Conservation (phyloP, 2,329 filamentous ascomycete species). For the Furcasterigmium furcatum region DNA sequence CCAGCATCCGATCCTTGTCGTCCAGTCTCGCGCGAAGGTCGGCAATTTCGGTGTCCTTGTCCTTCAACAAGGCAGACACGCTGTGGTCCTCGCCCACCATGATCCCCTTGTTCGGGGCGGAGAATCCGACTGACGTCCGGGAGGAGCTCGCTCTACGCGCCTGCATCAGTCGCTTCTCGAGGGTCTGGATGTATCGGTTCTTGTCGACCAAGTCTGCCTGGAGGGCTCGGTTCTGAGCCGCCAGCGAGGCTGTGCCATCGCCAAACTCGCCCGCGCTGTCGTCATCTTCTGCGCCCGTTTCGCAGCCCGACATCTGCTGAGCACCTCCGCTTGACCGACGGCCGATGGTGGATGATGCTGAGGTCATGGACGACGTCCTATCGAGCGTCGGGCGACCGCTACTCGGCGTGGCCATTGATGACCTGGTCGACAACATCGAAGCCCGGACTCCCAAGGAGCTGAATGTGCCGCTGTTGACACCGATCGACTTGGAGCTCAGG, state of each 20-base stretch:
- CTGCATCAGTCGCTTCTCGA: slow-evolving; percentile 90
- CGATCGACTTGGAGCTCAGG: slow-evolving; percentile 90
- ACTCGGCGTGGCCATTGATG: slow-evolving; percentile 65
- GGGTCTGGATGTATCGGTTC: slow-evolving; percentile 90
- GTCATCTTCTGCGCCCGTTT: slow-evolving; percentile 51
- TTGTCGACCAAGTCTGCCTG: slow-evolving; percentile 96
- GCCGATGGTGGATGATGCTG: slow-evolving; percentile 57
- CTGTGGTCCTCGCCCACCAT: slow-evolving; percentile 78
- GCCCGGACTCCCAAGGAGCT: slow-evolving; percentile 63
- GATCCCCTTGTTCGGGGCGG: slow-evolving; percentile 56
- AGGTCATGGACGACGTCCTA: slow-evolving; percentile 65
- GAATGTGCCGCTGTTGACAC: slow-evolving; percentile 80
- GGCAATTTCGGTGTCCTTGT: slow-evolving; percentile 90
- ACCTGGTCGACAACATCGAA: slow-evolving; percentile 56
- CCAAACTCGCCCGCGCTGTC: slow-evolving; percentile 78
- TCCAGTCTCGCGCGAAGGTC: slow-evolving; percentile 87
- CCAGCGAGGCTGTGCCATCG: slow-evolving; percentile 77
- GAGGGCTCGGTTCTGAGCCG: slow-evolving; percentile 85
- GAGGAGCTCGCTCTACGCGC: slow-evolving; percentile 88
- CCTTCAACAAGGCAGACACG: slow-evolving; percentile 67
- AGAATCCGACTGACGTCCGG: slow-evolving; percentile 73
- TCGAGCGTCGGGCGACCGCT: slow-evolving; percentile 51
- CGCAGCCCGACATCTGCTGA: slow-evolving; percentile 40
- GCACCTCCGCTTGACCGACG: slow-evolving; percentile 42
- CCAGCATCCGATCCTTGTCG: slow-evolving; percentile 92